Conservation (phyloP, 139 green algal species). For the Ettlia oleoabundans region DNA sequence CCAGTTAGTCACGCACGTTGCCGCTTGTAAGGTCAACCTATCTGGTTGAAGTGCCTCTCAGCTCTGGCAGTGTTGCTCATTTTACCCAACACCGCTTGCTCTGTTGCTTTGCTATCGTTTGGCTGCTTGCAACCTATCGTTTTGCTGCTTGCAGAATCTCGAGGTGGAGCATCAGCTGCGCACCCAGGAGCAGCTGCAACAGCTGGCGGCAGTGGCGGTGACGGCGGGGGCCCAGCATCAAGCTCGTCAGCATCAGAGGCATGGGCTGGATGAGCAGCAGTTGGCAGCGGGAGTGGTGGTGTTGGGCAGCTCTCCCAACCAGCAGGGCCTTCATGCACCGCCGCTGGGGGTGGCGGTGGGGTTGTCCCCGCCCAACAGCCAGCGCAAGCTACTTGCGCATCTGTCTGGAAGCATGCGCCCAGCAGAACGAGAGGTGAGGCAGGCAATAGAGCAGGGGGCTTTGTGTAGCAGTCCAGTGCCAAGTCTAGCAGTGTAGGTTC, state of each 20-base stretch:
- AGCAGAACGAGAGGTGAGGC: conserved; percentile 14
- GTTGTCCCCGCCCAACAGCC: conserved; percentile 19
- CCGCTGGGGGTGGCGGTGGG: not conserved
- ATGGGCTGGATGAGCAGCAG: not conserved
- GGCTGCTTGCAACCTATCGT: not conserved
- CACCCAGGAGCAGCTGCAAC: conserved; percentile 26
- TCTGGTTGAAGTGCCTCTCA: no score
- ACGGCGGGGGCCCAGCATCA: not conserved
- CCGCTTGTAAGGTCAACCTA: no score
- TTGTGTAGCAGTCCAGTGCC: no score
- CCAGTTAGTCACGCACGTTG: no score
- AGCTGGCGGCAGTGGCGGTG: conserved; percentile 17
- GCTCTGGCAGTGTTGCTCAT: no score
- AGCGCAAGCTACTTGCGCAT: conserved; percentile 27
- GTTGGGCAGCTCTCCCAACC: not conserved
- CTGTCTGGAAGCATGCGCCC: conserved; percentile 15
- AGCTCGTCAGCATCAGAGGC: no score
- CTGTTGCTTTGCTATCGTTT: not conserved
- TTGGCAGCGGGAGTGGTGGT: not conserved
- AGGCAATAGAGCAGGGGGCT: no score
- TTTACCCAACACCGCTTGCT: not conserved
- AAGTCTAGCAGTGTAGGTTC: not conserved
- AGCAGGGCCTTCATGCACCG: not conserved
- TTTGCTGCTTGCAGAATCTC: not conserved
- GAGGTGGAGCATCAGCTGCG: conserved; percentile 30